Conservation (phyloP, 2,329 filamentous ascomycete genomes). For the Colletotrichum destructivum region DNA sequence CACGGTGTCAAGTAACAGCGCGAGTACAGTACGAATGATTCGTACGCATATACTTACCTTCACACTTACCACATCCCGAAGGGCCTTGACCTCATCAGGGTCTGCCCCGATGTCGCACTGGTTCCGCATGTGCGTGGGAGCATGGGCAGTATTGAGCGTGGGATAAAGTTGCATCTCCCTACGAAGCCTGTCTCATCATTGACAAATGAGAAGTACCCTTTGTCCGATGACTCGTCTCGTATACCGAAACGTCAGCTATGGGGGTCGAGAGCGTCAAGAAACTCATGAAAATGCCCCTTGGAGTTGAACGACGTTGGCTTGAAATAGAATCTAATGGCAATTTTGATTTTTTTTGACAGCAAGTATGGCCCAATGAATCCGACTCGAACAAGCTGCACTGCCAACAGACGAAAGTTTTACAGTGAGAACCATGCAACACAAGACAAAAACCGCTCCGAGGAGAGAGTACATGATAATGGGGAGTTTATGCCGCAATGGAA, state of each 20-base stretch:
- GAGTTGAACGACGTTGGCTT: neutral
- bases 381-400: neutral
- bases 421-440: too few species aligned
- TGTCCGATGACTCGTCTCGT: constrained; percentile 38
- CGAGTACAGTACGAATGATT: neutral
- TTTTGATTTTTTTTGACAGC: too few species aligned
- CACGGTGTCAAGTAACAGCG: constrained; percentile 5
- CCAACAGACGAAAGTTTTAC: neutral
- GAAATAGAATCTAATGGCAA: neutral
- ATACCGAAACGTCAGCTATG: constrained; percentile 3
- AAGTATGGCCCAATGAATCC: neutral
- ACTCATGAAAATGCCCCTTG: neutral
- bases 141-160: neutral
- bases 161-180: constrained; percentile 5
- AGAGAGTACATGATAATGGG: constrained; percentile 14
- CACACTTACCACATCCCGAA: constrained; percentile 22
- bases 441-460: neutral
- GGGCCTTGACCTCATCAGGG: constrained; percentile 17
- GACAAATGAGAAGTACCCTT: constrained; percentile 21
- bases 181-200: neutral
- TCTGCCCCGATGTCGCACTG: constrained; percentile 38
- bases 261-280: neutral
- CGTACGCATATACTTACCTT: too few species aligned
- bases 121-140: neutral
- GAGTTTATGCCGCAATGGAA: constrained; percentile 31